Evolutionary conservation across 306 rosid species (phyloP).

Genomic region (Sphenostylis stenocarpa): DNA sequence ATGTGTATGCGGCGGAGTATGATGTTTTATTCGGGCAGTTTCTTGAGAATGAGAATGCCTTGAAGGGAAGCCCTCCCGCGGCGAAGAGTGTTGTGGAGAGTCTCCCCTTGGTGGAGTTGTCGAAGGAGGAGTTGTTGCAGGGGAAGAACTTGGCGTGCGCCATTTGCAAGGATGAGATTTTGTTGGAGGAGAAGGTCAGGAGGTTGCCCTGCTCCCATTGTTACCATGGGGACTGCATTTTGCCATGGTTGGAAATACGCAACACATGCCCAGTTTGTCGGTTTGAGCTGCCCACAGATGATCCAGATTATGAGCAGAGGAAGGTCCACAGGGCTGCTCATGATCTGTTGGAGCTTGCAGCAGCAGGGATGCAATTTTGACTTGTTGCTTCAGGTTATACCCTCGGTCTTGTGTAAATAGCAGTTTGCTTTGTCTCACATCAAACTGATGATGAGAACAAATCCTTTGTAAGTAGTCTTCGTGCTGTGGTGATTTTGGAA

Average conservation of each 20-base stretch:
- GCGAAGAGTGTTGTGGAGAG: conserved; percentile 61
- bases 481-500: conserved; percentile 39
- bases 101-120: conserved; percentile 70
- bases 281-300: conserved; percentile 84
- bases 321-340: conserved; percentile 45
- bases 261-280: conserved; percentile 92
- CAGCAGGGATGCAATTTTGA: conserved; percentile 48
- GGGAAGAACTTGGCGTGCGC: conserved; percentile 63
- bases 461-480: conserved; percentile 35
- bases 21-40: conserved; percentile 68
- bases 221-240: conserved; percentile 86
- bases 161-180: conserved; percentile 71
- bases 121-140: conserved; percentile 57
- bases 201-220: conserved; percentile 83
- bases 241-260: conserved; percentile 84
- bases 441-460: conserved; percentile 34
- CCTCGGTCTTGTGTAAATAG: conserved; percentile 41
- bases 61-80: conserved; percentile 80
- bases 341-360: conserved; percentile 43
- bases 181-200: conserved; percentile 69
- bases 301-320: conserved; percentile 75
- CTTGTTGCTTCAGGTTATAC: conserved; percentile 45
- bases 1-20: conserved; percentile 49
- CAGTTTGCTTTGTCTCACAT: conserved; percentile 34
- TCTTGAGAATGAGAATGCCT: conserved; percentile 59